phyloP scores from a whole-genome alignment of 2,329 filamentous ascomycete species.

The Aspergillus sp. region DNA sequence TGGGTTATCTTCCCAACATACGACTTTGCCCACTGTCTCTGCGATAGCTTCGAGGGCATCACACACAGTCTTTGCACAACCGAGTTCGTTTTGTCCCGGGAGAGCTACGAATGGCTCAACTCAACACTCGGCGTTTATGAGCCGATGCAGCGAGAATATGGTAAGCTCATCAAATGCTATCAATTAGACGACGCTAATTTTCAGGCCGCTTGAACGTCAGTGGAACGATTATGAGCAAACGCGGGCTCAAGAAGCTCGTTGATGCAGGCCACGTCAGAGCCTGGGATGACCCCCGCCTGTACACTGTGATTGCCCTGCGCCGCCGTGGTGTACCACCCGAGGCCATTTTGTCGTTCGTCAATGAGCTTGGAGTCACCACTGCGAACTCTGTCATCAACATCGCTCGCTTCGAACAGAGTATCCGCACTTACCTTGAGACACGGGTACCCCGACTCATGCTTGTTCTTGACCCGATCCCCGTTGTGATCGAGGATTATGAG shows the following conservation, averaged over 20 bases:
- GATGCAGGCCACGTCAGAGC: slow-evolving; percentile 76
- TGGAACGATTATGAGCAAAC: slow-evolving; percentile 86
- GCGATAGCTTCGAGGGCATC: slow-evolving; percentile 89
- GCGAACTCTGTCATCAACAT: slow-evolving; percentile 78
- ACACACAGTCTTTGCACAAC: slow-evolving; percentile 92
- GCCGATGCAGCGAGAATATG: slow-evolving; percentile 91
- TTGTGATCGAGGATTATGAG: slow-evolving; percentile 81
- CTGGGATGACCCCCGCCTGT: slow-evolving; percentile 91
- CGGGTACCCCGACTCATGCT: slow-evolving; percentile 90
- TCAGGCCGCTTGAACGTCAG: slow-evolving; percentile 70
- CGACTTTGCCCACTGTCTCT: slow-evolving; percentile 71
- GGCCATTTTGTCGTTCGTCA: slow-evolving; percentile 86
- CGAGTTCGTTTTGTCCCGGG: slow-evolving; percentile 82
- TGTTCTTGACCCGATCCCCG: slow-evolving; percentile 80
- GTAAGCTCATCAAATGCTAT: slow-evolving; percentile 33
- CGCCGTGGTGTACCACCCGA: slow-evolving; percentile 85
- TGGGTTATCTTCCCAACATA: slow-evolving; percentile 97
- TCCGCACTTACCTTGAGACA: slow-evolving; percentile 83
- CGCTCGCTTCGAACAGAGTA: slow-evolving; percentile 78
- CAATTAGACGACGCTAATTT: not conserved
- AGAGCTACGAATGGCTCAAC: slow-evolving; percentile 91
- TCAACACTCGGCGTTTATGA: slow-evolving; percentile 80
- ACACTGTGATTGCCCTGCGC: slow-evolving; percentile 81
- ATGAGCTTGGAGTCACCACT: slow-evolving; percentile 89
- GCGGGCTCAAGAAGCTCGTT: slow-evolving; percentile 80